Evolutionary conservation across 2,329 filamentous ascomycete species (phyloP).

Genomic region (Verticillium longisporum): DNA sequence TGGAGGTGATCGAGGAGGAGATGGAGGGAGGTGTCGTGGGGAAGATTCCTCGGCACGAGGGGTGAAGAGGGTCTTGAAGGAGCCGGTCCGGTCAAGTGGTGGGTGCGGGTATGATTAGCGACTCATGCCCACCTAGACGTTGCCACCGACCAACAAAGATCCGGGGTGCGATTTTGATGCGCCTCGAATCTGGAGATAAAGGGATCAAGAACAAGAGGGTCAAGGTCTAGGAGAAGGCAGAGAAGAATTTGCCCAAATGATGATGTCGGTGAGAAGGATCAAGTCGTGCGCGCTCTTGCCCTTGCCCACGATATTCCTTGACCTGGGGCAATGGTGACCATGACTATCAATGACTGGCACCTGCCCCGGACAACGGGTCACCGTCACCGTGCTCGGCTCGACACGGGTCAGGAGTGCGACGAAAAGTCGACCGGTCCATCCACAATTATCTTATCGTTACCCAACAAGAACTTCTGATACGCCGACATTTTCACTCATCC

Average conservation of each 20-base stretch:
- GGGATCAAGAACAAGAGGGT: not conserved
- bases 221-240: not conserved
- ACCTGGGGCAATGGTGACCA: not conserved
- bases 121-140: not conserved
- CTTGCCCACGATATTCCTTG: not conserved
- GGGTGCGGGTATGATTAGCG: not conserved
- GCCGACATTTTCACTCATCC: not conserved
- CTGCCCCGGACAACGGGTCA: not conserved
- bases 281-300: not conserved
- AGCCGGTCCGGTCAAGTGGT: not conserved
- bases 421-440: not conserved
- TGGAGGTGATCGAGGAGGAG: not conserved
- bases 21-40: not conserved
- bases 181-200: not conserved
- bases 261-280: not conserved
- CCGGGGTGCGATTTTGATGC: not conserved
- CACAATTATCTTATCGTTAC: conserved; percentile 1
- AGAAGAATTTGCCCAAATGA: not conserved
- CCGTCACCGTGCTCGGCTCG: not conserved
- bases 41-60: not conserved
- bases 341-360: not conserved
- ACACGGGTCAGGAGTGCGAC: not conserved
- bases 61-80: not conserved
- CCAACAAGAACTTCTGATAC: not conserved
- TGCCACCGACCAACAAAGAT: not conserved